Percentiles rank a stretch among this genome's conserved stretches.
Evolutionary conservation across 179 eudicot genomes (phyloP).

Genomic region (Vitellaria paradoxa): DNA sequence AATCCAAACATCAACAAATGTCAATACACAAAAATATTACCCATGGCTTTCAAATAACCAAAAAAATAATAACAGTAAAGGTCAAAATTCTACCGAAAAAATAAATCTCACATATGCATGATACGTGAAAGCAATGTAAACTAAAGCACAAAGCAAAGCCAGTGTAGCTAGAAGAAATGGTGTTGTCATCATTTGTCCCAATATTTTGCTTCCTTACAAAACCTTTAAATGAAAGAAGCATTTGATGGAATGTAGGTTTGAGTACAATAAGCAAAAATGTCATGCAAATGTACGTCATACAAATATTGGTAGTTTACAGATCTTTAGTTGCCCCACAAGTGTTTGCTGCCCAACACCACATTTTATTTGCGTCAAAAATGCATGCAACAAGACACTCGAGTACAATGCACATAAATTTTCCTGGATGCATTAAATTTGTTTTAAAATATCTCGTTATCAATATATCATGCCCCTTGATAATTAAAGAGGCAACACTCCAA

Average conservation of each 20-base stretch:
- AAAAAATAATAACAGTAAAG: no score
- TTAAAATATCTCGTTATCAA: constrained; percentile 2
- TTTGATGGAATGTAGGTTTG: background rate
- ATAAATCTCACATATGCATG: background rate
- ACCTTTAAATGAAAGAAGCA: background rate
- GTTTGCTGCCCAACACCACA: background rate
- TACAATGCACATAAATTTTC: background rate
- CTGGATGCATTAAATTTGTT: background rate
- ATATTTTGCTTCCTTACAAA: background rate
- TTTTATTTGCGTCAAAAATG: background rate
- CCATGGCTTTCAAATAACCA: background rate
- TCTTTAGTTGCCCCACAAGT: background rate
- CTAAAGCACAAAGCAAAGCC: background rate
- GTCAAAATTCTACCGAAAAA: no score
- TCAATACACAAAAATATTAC: background rate
- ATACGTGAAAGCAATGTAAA: background rate
- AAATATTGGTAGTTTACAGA: background rate
- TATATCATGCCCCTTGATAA: background rate
- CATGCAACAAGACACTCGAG: background rate
- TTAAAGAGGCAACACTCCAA: no score
- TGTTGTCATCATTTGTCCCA: background rate
- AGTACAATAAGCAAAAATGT: background rate
- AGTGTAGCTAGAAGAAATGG: background rate
- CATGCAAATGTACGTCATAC: background rate
- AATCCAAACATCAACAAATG: background rate